Conservation (phyloP, 805 yeast species). For the Yarrowia osloensis region DNA sequence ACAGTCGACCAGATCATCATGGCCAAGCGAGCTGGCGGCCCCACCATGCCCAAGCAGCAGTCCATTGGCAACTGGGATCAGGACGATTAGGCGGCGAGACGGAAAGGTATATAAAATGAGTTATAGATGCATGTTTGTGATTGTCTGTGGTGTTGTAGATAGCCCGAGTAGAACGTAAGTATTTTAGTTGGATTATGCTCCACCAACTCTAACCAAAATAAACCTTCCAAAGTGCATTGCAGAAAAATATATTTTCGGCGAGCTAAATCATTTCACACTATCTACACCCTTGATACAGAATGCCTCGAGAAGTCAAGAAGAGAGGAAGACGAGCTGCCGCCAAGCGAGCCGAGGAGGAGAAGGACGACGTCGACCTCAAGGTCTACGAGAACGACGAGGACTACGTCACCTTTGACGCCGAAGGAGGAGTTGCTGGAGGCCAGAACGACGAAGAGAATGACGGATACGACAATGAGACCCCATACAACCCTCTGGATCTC, state of each 20-base stretch:
- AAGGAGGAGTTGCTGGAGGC: slow-evolving; percentile 16
- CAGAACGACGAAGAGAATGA: slow-evolving; percentile 15
- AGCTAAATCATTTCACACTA: slow-evolving; percentile 8
- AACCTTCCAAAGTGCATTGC: not conserved
- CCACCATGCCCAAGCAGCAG: slow-evolving; percentile 81
- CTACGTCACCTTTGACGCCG: slow-evolving; percentile 3
- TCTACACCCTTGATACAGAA: not conserved
- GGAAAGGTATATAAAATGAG: slow-evolving; percentile 21
- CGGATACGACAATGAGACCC: not conserved
- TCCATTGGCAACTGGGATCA: slow-evolving; percentile 96
- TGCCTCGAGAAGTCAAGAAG: slow-evolving; percentile 30
- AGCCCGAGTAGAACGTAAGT: not conserved
- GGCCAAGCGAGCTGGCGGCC: slow-evolving; percentile 99
- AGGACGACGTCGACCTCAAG: slow-evolving; percentile 9
- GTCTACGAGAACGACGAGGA: slow-evolving; percentile 20
- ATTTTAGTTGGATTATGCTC: not conserved
- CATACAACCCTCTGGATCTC: slow-evolving; percentile 20
- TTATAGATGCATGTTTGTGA: slow-evolving; percentile 25
- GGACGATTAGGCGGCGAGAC: slow-evolving; percentile 57
- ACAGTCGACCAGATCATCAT: slow-evolving; percentile 96
- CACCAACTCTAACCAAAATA: not conserved
- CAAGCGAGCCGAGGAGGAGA: slow-evolving; percentile 25
- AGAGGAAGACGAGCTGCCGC: slow-evolving; percentile 31
- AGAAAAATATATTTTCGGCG: slow-evolving; percentile 8
- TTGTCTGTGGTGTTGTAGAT: not conserved